phyloP scores from a whole-genome alignment of 2,329 filamentous ascomycete genomes.

The Cadophora sp. region DNA sequence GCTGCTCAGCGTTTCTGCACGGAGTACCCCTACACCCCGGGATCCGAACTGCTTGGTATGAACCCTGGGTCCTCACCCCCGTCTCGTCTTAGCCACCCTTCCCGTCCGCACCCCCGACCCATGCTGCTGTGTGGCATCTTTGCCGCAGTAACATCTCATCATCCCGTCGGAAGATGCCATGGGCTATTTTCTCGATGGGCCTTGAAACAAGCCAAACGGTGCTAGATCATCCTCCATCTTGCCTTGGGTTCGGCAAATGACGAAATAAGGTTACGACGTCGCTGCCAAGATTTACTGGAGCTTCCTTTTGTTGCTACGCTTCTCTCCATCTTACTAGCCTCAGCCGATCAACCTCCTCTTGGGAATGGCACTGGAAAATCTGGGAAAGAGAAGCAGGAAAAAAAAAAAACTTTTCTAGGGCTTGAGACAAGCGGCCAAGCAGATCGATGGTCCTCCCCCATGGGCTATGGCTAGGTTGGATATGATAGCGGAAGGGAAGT shows the following conservation, averaged over 20 bases:
- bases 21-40: background rate
- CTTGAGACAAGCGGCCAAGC: background rate
- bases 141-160: slow-evolving; percentile 8
- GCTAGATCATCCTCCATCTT: slow-evolving; percentile 3
- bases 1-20: background rate
- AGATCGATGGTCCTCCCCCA: background rate
- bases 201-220: slow-evolving; percentile 25
- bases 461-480: too few species aligned
- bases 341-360: slow-evolving; percentile 2
- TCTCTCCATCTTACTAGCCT: background rate
- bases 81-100: slow-evolving; percentile 11
- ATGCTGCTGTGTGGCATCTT: slow-evolving; percentile 16
- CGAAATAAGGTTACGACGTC: slow-evolving; percentile 18
- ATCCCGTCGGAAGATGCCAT: slow-evolving; percentile 29
- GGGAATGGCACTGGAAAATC: slow-evolving; percentile 6
- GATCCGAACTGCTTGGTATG: background rate
- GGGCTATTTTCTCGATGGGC: slow-evolving; percentile 16
- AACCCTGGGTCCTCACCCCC: slow-evolving; percentile 10
- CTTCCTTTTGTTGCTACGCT: slow-evolving; percentile 10
- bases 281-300: slow-evolving; percentile 9
- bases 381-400: too few species aligned
- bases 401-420: background rate
- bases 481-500: background rate
- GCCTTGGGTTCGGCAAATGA: slow-evolving; percentile 16
- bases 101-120: slow-evolving; percentile 11